Evolutionary conservation across 306 rosid species (phyloP), one percentile per base, ranked within the genome.

Genomic region (Ziziphus jujuba): DNA sequence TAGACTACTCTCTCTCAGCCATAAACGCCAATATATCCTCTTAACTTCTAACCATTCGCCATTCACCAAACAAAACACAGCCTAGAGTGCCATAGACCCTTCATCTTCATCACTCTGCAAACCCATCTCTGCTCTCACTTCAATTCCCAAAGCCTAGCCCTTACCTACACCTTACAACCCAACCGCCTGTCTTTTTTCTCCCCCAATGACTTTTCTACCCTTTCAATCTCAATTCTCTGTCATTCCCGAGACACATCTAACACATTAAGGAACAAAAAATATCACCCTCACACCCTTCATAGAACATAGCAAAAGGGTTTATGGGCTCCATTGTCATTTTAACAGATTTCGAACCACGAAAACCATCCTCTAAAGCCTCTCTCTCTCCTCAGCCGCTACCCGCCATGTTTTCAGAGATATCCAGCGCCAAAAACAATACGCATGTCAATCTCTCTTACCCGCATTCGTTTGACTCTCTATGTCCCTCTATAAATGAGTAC

Each of bases 121-220:
- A 82, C 59, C 19, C 79, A 87, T 72, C 75, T 82, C 87, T 89
- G 83, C 38, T 65, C 66, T 52, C 66, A 78, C 86, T 85, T 83
- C 98, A 90, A 84, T 90, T 93, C 95, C 97, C 97, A 77, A 90
- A 78, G 92, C 93, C 84, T 87, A 88, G 85, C 71, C 85, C 78
- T 79, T 71, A 67, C 91, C 90, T 79, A 86, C 78, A 84, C 84
- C 80, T 77, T 84, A 77, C 88, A 82, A 81, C 80, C 95, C 95
- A 79, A 79, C 89, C 85, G 87, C 63, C 80, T 89, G 85, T 81
- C 84, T 66, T 77, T n/a, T 79, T 66, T 53, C 33, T 0, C 3
- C 6, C 7, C 11, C 33, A 74, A 59, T 81, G 60, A 79, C 90
- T 1, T 5, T 65, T 74, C 2, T 82, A 71, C 77, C 91, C 87